A percentile compares a stretch with the other conserved stretches of the same genome.
These are phyloP conservation scores for Tephrocybe sp. DNA, from an alignment of 768 basidiomycete species.

Conservation along the genomic window DNA sequence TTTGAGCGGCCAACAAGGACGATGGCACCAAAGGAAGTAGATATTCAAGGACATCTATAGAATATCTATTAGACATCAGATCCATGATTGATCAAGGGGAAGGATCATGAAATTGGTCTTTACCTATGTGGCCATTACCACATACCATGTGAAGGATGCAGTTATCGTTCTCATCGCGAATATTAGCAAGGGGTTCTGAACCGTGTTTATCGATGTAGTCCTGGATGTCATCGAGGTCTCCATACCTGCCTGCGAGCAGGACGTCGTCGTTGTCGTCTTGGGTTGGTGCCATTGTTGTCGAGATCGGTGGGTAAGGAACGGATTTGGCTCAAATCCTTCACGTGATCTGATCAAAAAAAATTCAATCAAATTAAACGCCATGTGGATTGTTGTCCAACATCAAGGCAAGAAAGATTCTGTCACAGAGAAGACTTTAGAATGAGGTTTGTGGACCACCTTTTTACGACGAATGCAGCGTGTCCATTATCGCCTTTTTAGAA, in stretches of 20 bases:
- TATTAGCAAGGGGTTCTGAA: conserved; percentile 38
- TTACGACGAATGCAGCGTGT: neutral
- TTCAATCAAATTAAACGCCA: conserved; percentile 7
- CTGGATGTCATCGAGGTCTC: conserved; percentile 79
- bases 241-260: conserved; percentile 83
- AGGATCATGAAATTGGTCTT: conserved; percentile 21
- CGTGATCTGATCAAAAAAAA: neutral
- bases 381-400: too few species aligned
- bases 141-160: conserved; percentile 83
- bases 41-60: conserved; percentile 71
- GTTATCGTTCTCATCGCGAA: conserved; percentile 79
- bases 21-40: conserved; percentile 63
- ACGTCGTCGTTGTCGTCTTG: conserved; percentile 69
- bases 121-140: conserved; percentile 89
- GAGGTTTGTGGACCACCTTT: too few species aligned
- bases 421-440: too few species aligned
- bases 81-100: conserved; percentile 11
- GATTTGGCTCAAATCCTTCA: neutral
- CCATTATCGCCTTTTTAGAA: neutral
- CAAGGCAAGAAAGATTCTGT: too few species aligned
- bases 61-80: conserved; percentile 48
- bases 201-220: conserved; percentile 65
- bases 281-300: conserved; percentile 29
- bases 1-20: conserved; percentile 58
- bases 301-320: neutral